These are phyloP conservation scores for Coriolopsis trogii DNA, from an alignment of 1,284 basidiomycete species.

Conservation along the genomic window DNA sequence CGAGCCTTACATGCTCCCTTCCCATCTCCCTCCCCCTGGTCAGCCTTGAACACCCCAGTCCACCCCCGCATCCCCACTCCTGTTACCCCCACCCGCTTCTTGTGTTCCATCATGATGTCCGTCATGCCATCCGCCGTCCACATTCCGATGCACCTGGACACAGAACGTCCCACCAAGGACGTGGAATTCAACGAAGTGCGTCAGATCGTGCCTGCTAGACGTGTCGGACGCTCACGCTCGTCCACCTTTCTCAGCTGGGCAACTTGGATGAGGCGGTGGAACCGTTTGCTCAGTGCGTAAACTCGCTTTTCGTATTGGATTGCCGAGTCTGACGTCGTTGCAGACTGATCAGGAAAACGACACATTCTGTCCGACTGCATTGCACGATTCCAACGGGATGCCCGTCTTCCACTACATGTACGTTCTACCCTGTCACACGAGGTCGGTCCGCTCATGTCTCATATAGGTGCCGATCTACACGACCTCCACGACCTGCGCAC, in stretches of 20 bases:
- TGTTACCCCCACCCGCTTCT: constrained; percentile 8
- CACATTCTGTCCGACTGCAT: constrained; percentile 50
- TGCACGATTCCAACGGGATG: constrained; percentile 70
- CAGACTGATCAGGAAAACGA: constrained; percentile 46
- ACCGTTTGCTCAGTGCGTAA: constrained; percentile 57
- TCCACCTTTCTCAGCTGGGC: constrained; percentile 42
- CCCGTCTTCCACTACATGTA: constrained; percentile 58
- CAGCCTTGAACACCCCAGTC: constrained; percentile 7
- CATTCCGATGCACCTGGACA: constrained; percentile 36
- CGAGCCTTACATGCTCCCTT: constrained; percentile 11
- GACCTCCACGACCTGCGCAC: constrained; percentile 68
- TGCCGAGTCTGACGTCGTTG: constrained; percentile 7
- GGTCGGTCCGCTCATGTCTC: constrained; percentile 1
- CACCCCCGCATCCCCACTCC: constrained; percentile 19
- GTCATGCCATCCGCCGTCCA: constrained; percentile 37
- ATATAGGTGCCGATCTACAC: constrained; percentile 61
- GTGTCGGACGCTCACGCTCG: constrained; percentile 16
- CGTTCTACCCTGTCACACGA: constrained; percentile 30
- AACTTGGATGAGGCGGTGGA: constrained; percentile 55
- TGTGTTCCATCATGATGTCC: constrained; percentile 40
- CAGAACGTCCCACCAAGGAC: constrained; percentile 29
- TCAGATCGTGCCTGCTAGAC: constrained; percentile 6
- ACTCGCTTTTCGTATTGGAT: neutral
- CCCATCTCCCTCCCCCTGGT: constrained; percentile 21
- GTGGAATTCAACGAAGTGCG: constrained; percentile 47